Evolutionary conservation across 345 rosid genomes (phyloP), one percentile per base, ranked within the genome.

Genomic region (Combretum micranthum): DNA sequence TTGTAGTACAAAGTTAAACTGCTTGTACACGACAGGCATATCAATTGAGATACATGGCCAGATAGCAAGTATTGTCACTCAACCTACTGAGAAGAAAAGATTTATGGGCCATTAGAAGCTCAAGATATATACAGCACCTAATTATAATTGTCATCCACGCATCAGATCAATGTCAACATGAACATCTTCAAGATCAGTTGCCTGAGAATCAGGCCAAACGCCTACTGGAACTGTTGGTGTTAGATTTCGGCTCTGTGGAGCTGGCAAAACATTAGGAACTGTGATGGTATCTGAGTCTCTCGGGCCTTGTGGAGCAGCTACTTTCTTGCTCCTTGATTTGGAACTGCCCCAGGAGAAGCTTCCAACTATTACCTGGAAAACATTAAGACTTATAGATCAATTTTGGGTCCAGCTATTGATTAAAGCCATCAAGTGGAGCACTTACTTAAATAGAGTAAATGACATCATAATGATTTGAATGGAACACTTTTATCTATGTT

Each of bases 81-180:
- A 4, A 32, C 39, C 39, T 32, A 32, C 39, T 32, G 10, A 32
- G 39, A 32, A 32, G 10, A 32, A 32, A 32, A 32, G 39, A 32
- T 32, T 32, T 7, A 32, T 7, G 0, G 39, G 44, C 64, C 23
- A 44, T 42, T 42, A 51, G 64, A 74, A 61, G 54, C 72, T 52
- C 57, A 52, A 71, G 55, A 44, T 77, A 74, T 80, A 50, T 51
- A 77, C 79, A 75, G 57, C 39, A 57, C 61, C 57, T 13, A 26
- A 52, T 20, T 44, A 18, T 53, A 53, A 54, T 42, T 52, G 59
- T 88, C 84, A 86, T 13, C 96, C 90, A 4, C 90, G 88, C 97
- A 85, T 89, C 64, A 93, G 81, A 79, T 93, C 99, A 55, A 93
- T 86, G 85, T 80, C 96, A 9, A 75, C 59, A 61, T 86, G 94